Percentiles rank a stretch among this genome's conserved stretches.
Conservation (phyloP, 805 yeast genomes). For the Saturnispora serradocipensis region DNA sequence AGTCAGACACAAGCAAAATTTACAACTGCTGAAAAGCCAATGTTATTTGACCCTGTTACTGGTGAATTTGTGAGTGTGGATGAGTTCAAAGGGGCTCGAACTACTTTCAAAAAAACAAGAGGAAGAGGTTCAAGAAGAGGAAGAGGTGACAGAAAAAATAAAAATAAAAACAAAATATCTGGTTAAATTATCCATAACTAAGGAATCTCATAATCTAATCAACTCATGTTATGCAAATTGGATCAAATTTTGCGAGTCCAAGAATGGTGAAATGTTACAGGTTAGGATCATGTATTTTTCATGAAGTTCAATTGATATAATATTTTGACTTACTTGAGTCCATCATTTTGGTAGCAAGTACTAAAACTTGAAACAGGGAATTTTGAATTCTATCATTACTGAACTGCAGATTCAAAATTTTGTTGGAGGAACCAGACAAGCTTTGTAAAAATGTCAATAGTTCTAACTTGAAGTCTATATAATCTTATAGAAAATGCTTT, state of each 20-base stretch:
- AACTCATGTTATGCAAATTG: too few relatives aligned
- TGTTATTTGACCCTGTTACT: constrained; percentile 4
- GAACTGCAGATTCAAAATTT: neutral
- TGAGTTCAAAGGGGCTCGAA: constrained; percentile 1
- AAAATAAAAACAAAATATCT: neutral
- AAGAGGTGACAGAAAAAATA: neutral
- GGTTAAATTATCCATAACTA: neutral
- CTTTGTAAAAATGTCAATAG: neutral
- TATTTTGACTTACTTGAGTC: neutral
- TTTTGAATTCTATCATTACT: neutral
- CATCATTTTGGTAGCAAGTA: neutral
- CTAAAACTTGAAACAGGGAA: neutral
- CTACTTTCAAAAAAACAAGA: neutral
- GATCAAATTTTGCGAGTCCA: too few relatives aligned
- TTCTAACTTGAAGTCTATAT: neutral
- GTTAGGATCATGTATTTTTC: too few relatives aligned
- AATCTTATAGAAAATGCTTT: neutral
- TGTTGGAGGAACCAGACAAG: neutral
- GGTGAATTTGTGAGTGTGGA: constrained; percentile 3
- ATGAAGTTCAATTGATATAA: too few relatives aligned
- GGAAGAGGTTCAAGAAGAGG: neutral
- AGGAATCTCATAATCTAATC: too few relatives aligned
- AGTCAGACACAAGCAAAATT: neutral
- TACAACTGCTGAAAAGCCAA: constrained; percentile 24
- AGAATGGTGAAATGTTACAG: too few relatives aligned